Percentiles rank a stretch among this genome's conserved stretches.
Conservation (phyloP, 148 eudicot species). For the Talinum fruticosum region DNA sequence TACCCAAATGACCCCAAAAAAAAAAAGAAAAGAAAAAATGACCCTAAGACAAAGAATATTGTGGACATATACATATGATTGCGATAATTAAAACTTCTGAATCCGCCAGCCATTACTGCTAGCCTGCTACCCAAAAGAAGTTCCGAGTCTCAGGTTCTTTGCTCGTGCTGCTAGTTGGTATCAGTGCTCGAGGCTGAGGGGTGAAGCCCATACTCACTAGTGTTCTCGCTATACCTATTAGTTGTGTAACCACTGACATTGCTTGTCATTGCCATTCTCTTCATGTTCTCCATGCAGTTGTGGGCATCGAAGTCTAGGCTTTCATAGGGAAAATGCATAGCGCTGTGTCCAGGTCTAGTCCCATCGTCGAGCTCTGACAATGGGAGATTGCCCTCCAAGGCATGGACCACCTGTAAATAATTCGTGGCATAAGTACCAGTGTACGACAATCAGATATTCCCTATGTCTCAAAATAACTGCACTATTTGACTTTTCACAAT, state of each 20-base stretch:
- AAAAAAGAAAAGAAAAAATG: background rate
- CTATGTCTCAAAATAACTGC: background rate
- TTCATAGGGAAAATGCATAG: conserved; percentile 35
- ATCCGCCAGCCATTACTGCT: background rate
- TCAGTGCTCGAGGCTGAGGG: conserved; percentile 37
- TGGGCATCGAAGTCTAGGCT: conserved; percentile 37
- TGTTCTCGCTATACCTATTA: conserved; percentile 33
- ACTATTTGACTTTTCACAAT: background rate
- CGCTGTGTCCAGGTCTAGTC: conserved; percentile 37
- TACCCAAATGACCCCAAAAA: background rate
- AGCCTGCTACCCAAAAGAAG: background rate
- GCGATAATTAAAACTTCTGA: background rate
- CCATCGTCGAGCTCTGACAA: conserved; percentile 42
- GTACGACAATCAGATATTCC: no score
- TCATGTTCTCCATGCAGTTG: conserved; percentile 31
- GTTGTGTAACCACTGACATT: conserved; percentile 5
- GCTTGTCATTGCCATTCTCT: conserved; percentile 32
- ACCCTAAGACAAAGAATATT: background rate
- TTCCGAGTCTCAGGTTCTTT: conserved; percentile 1
- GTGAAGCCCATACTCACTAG: conserved; percentile 45
- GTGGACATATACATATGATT: background rate
- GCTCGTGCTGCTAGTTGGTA: conserved; percentile 20
- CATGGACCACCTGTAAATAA: conserved; percentile 40
- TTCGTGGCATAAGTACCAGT: background rate
- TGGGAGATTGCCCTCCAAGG: conserved; percentile 42